Evolutionary conservation across 2,329 filamentous ascomycete genomes (phyloP), one percentile per base, ranked within the genome.

Genomic region (Fragosphaeria purpurea): DNA sequence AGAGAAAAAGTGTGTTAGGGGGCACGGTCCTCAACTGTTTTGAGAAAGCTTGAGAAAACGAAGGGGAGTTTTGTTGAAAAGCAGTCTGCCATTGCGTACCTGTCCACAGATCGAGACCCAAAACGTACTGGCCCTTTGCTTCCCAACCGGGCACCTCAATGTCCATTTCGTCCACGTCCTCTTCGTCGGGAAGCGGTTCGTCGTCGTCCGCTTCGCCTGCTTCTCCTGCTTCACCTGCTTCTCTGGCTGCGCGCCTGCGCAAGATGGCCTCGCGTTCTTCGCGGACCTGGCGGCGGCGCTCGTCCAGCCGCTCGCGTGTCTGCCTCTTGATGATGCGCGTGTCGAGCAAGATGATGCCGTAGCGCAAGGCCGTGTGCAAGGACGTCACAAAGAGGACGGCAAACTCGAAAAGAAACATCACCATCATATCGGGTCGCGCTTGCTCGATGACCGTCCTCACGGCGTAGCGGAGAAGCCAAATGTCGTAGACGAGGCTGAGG

Each of bases 331-430:
- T 77, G 47, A 96, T 84, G 45, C 77, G 77, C 44, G 86, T 79
- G 65, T 98, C 93, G 7, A 83, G 72, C 42, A 96, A 67, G 4
- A 85, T 86, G 47, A 97, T 77, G 22, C 78, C 66, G 66, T 98
- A 98, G 53, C 90, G 82, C 50, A 82, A 73, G 2, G 80, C 76
- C 0, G 89, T 95, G 45, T 91, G 89, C 48, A 82, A 73, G 1
- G 91, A 95, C 47, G 83, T 83, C 8, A 94, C 84, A 3, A 82
- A 76, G 53, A 97, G 71, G 42, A 98, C 83, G 39, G 91, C 90
- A 63, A 97, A 97, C 66, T 98, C 93, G 60, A 98, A 98, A 6
- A 94, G 82, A 62, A 98, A 98, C 89, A 98, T 97, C 56, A 98
- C 89, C 89, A 97, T 98, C 86, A 98, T 97, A 53, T 94, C 93